Base-by-base conservation (phyloP, 192 early-diverging fungal genomes). In the Coemansia asiatica region DNA sequence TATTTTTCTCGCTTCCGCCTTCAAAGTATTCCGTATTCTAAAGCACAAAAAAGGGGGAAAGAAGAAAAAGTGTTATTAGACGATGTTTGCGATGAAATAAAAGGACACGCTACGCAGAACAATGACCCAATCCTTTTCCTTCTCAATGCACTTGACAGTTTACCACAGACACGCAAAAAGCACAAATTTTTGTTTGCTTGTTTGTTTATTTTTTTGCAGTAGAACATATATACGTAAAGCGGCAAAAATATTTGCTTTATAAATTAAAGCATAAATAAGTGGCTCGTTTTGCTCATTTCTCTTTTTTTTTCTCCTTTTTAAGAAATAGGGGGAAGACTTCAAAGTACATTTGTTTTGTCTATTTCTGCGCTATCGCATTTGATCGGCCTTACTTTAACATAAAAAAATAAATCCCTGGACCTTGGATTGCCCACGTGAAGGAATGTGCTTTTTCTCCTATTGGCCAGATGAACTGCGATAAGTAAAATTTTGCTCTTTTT, bases 401-500 rank as follows among this genome's bases (percentile, higher is more conserved):
- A 16, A 6, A 13, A 44, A 44, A 44, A 18, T 3, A 44, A 18
- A 18, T 13, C 40, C 40, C 40, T 44, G 40, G 40, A 44, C 40
- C 40, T 44, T 44, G 9, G 40, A 44, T 44, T 44, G 40, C 40
- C 40, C 40, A 44, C 40, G 40, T 44, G 40, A 44, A 44, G 40
- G 40, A 44, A 44, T 44, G 40, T 8, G 40, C 40, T 18, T 2
- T 44, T 44, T 44, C 40, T 44, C 40, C 40, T 44, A 44, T 44
- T 44, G 40, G 40, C 40, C 16, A 44, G 40, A 44, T 44, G 40
- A 44, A 44, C 40, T 44, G 40, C 40, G 40, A 44, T 44, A 44
- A 44, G 40, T 44, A 44, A 44, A 44, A 13, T 16, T 16, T 16
- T 4, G 12, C 16, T 44, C 16, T 15, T 44, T 44, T 10, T 6